A percentile compares a stretch with the other conserved stretches of the same genome.
Conservation (phyloP, 1,284 basidiomycete species). For the Heterobasidion annosum region DNA sequence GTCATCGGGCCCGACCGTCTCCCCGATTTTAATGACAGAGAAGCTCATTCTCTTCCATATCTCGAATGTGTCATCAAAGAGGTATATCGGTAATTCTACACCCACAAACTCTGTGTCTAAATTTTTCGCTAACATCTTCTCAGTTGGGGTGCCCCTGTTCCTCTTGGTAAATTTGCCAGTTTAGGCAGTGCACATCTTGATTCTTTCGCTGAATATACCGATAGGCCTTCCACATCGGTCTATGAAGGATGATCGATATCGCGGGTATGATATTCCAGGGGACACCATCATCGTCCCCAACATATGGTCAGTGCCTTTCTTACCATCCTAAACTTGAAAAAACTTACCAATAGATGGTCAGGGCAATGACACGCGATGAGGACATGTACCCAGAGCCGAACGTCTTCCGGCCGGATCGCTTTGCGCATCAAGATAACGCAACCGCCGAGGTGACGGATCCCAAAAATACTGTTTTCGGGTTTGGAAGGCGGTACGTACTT, state of each 20-base stretch:
- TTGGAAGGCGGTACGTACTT: slow-evolving; percentile 9
- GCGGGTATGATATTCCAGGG: slow-evolving; percentile 12
- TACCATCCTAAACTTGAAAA: not conserved
- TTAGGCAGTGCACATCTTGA: not conserved
- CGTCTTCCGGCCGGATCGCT: slow-evolving; percentile 22
- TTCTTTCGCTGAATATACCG: not conserved
- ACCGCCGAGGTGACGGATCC: slow-evolving; percentile 8
- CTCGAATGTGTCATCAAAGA: slow-evolving; percentile 20
- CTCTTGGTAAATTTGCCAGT: slow-evolving; percentile 6
- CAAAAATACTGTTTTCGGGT: slow-evolving; percentile 14
- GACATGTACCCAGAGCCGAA: slow-evolving; percentile 17
- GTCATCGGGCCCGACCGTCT: slow-evolving; percentile 19
- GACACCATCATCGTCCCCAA: slow-evolving; percentile 11
- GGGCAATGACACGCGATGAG: slow-evolving; percentile 22
- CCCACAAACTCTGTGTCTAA: not conserved
- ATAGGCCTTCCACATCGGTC: slow-evolving; percentile 11
- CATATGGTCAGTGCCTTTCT: slow-evolving; percentile 9
- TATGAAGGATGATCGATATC: slow-evolving; percentile 11
- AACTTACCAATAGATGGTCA: slow-evolving; percentile 5
- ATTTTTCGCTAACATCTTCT: not conserved
- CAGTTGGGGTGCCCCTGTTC: slow-evolving; percentile 12
- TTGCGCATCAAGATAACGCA: slow-evolving; percentile 10
- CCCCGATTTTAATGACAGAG: slow-evolving; percentile 19
- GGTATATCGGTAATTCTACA: slow-evolving; percentile 10
- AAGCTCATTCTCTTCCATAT: slow-evolving; percentile 20